Percentiles rank a stretch among this genome's conserved stretches.
Evolutionary conservation across 106 monocot genomes (phyloP).

Genomic region (Dendrobium nobile): DNA sequence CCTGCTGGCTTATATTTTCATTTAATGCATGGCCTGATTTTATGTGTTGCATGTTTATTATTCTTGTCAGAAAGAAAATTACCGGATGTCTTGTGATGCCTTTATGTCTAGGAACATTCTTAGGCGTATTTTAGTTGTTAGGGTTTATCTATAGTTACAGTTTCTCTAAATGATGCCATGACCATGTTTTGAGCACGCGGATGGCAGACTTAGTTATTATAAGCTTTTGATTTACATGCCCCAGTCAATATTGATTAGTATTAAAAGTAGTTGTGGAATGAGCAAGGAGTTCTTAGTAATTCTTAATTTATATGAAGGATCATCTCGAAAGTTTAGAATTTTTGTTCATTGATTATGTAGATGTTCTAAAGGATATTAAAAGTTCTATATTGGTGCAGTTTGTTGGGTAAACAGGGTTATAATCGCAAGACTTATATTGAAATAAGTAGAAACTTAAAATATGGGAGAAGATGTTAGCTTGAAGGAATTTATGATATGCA

Average conservation of each 20-base stretch:
- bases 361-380: neutral
- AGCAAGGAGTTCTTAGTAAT: neutral
- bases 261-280: neutral
- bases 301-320: neutral
- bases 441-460: neutral
- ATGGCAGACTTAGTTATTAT: neutral
- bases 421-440: neutral
- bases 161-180: neutral
- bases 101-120: slow-evolving; percentile 1
- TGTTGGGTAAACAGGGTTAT: neutral
- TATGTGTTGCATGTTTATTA: neutral
- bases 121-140: neutral
- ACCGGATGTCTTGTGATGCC: neutral
- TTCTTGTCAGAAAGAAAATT: neutral
- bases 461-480: neutral
- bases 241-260: neutral
- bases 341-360: neutral
- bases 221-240: neutral
- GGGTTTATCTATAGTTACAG: neutral
- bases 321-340: neutral
- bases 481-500: neutral
- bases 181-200: neutral
- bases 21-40: neutral
- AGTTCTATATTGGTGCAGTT: neutral
- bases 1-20: neutral